phyloP scores from a whole-genome alignment of 23 red algal species.

The Cyanidiococcus yangmingshanensis region DNA sequence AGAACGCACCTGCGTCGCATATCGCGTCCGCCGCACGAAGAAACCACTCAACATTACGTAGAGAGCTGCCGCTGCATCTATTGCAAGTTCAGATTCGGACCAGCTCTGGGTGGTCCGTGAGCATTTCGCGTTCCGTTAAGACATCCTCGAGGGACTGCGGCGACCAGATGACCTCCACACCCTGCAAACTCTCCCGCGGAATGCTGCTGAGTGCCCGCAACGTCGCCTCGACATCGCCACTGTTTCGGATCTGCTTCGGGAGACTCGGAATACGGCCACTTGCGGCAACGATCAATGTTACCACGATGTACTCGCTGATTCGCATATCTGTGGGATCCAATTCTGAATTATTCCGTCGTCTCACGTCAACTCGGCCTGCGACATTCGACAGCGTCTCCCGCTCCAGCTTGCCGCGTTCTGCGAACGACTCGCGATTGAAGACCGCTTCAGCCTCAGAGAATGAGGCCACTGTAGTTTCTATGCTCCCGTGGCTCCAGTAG shows the following conservation, averaged over 20 bases:
- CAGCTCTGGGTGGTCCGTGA: conserved; percentile 63
- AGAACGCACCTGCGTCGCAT: no score
- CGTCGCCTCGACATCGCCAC: conserved; percentile 34
- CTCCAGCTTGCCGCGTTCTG: conserved; percentile 49
- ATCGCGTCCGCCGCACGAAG: no score
- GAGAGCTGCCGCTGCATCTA: no score
- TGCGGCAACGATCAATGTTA: conserved; percentile 55
- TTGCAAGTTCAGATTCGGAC: conserved; percentile 30
- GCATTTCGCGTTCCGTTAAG: conserved; percentile 55
- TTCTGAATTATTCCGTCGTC: neutral
- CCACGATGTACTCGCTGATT: conserved; percentile 48
- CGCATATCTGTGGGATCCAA: neutral
- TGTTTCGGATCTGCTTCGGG: conserved; percentile 15
- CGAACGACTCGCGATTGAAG: conserved; percentile 32
- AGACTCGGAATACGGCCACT: conserved; percentile 21
- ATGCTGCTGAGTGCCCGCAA: conserved; percentile 31
- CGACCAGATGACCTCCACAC: conserved; percentile 71
- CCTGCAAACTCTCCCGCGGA: conserved; percentile 40
- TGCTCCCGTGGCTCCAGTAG: conserved; percentile 50
- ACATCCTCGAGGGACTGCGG: conserved; percentile 42
- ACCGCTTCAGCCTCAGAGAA: conserved; percentile 26
- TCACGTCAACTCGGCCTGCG: conserved; percentile 2
- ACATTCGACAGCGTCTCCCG: conserved; percentile 59
- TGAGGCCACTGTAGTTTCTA: neutral
- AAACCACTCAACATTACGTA: no score